Base-by-base conservation (phyloP, 495 filamentous ascomycete species). In the Pseudotulostoma volvatum region DNA sequence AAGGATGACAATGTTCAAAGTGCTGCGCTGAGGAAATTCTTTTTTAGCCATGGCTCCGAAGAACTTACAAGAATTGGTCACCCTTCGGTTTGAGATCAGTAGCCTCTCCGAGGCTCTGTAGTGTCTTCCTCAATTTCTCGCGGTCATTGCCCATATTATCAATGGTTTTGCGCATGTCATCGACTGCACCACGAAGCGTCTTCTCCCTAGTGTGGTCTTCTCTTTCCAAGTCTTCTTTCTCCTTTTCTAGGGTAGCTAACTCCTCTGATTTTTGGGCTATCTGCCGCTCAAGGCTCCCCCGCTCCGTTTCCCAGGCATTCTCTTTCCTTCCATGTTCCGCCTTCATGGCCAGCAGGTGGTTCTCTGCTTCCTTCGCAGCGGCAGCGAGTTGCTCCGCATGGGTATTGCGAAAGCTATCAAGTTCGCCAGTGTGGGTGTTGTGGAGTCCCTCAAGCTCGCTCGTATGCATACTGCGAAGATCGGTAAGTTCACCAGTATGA, bases 11-110 rank as follows among this genome's bases (percentile, higher is more conserved):
- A n/a, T n/a, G n/a, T n/a, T n/a, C n/a, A n/a, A n/a, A n/a, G n/a
- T n/a, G n/a, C n/a, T n/a, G n/a, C n/a, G n/a, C n/a, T n/a, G n/a
- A n/a, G n/a, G n/a, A n/a, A n/a, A n/a, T n/a, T n/a, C 25, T 17
- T 20, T 36, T 7, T 11, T 8, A 39, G 18, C n/a, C 15, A 11
- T 7, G 11, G 18, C 5, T 32, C 8, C 9, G 2, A 13, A 13
- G 21, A 49, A 72, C 73, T 74, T 69, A 75, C 71, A 74, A 77
- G 59, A 70, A 77, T 53, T 60, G 54, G 53, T 75, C 72, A 41
- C 69, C 72, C 46, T 71, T 73, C 32, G 58, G 57, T 48, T 70
- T 72, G 32, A 76, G 63, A 49, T 76, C 74, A 38, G 65, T 68
- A 32, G 69, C 65, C 45, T 76, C 71, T 28, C 71, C 72, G 31